Base-by-base conservation (phyloP, 1,284 basidiomycete genomes). In the Agroathelia rolfsii region DNA sequence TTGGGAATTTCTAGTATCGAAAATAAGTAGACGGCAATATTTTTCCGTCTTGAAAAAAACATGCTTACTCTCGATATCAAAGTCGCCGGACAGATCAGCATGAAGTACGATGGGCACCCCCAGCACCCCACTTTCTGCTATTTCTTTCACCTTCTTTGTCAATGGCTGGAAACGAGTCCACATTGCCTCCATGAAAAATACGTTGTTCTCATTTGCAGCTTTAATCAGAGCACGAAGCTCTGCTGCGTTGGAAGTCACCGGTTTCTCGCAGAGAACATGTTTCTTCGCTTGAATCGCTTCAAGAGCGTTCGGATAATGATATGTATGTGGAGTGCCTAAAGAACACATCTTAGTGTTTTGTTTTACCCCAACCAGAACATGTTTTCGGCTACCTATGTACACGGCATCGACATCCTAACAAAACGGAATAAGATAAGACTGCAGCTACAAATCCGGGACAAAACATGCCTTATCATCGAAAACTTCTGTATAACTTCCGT, bases 181-280 rank as follows among this genome's bases (percentile, higher is more conserved):
- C 53, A 87, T 66, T 3, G 78, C 87, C 57, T 90, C 88, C 87
- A 92, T 90, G 46, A 92, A 73, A 63, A 92, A 92, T 2, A 87
- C 66, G 9, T 75, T 70, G 44, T 80, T 64, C 52, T 83, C 69
- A 51, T 77, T 79, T 0, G 90, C 88, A 14, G 87, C 68, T 6
- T 59, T 55, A 14, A 87, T 56, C 19, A 94, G 65, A 31, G 76
- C 72, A 26, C 72, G 64, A 14, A 81, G 60, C 45, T 85, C 79
- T 4, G 74, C 65, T 4, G 62, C 58, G 46, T 81, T 83, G 34
- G 57, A 67, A 2, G 79, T 84, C 15, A 78, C 72, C 1, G 80
- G 76, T 49, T 90, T 90, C 59, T 93, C 88, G 56, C 84, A 84
- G 12, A 90, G 72, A 13, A 94, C 81, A 53, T 90, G 72, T 55